Base-by-base conservation (phyloP, 2,329 filamentous ascomycete genomes). In the Esteya vermicola region DNA sequence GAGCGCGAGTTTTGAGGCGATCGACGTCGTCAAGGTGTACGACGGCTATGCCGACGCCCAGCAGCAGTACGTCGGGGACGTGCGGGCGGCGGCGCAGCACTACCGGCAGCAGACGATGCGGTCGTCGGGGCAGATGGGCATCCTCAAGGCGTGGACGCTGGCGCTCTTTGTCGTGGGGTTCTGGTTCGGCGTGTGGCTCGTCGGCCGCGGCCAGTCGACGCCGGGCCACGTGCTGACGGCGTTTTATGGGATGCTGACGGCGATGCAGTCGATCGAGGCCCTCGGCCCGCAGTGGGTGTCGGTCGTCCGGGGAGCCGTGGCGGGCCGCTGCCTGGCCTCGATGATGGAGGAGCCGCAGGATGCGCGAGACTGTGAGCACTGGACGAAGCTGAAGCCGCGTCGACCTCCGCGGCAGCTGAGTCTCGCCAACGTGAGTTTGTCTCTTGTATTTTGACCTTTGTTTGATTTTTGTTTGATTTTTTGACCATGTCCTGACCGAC, bases 101-200 rank as follows among this genome's bases (percentile, higher is more conserved):
- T 93, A 85, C 48, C 60, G 76, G 10, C 61, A 70, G 14, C 83
- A 89, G 52, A 81, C 81, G 1, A 67, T 32, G 8, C 16, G 42
- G 13, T 19, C 47, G 7, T 39, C 1, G 54, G 77, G 4, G 3
- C 86, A 94, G 52, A 76, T 83, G 52, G 78, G 78, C 0, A 72
- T 81, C 36, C 68, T 84, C 38, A 78, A 80, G 35, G 73, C 93
- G 48, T 77, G 86, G 62, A 77, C 81, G 23, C 70, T 85, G 4
- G 68, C 67, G 2, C 77, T 95, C 54, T 95, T 96, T 48, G 79
- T 93, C 0, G 72, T 86, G 42, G 88, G 86, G 0, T 95, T 96
- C 52, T 94, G 84, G 75, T 93, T 88, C 50, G 88, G 86, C 0
- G 72, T 80, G 22, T 63, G 72, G 1, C 67, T 94, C 2, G 76